Conservation (phyloP, 768 basidiomycete species). For the Russula foetens region DNA sequence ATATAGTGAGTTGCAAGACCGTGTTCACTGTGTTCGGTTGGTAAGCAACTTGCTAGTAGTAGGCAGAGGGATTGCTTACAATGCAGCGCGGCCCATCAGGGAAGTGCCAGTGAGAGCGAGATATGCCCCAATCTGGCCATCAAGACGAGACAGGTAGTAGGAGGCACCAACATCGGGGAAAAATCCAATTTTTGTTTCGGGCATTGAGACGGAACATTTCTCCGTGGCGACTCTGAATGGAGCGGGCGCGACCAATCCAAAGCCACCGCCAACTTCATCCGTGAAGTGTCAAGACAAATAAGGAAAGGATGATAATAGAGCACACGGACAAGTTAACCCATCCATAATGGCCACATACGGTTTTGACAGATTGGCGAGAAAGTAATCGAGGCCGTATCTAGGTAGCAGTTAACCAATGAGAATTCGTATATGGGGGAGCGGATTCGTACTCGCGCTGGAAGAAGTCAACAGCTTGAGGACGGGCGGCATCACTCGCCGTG, state of each 20-base stretch:
- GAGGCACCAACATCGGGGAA: slow-evolving; percentile 91
- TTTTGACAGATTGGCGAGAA: slow-evolving; percentile 61
- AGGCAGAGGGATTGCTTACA: slow-evolving; percentile 41
- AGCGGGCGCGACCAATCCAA: slow-evolving; percentile 77
- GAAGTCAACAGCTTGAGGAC: slow-evolving; percentile 66
- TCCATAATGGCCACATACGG: slow-evolving; percentile 91
- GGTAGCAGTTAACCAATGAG: neutral
- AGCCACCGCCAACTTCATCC: slow-evolving; percentile 85
- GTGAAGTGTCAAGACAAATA: neutral
- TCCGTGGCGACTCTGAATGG: slow-evolving; percentile 92
- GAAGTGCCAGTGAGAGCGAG: slow-evolving; percentile 75
- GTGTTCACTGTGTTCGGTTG: slow-evolving; percentile 50
- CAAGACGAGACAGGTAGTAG: slow-evolving; percentile 81
- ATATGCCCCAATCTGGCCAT: slow-evolving; percentile 92
- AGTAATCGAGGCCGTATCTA: slow-evolving; percentile 77
- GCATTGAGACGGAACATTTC: slow-evolving; percentile 90
- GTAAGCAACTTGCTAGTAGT: neutral
- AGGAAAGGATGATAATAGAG: slow-evolving; percentile 9
- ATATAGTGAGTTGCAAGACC: slow-evolving; percentile 95
- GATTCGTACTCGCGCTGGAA: slow-evolving; percentile 76
- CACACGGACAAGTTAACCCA: slow-evolving; percentile 79
- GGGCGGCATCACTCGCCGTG: slow-evolving; percentile 42
- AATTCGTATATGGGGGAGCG: neutral
- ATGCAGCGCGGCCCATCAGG: slow-evolving; percentile 73
- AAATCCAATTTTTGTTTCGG: slow-evolving; percentile 89